Evolutionary conservation across 371 early-diverging fungal species (phyloP), one percentile per base, ranked within the genome.

Genomic region (Actinomortierella wolfii): DNA sequence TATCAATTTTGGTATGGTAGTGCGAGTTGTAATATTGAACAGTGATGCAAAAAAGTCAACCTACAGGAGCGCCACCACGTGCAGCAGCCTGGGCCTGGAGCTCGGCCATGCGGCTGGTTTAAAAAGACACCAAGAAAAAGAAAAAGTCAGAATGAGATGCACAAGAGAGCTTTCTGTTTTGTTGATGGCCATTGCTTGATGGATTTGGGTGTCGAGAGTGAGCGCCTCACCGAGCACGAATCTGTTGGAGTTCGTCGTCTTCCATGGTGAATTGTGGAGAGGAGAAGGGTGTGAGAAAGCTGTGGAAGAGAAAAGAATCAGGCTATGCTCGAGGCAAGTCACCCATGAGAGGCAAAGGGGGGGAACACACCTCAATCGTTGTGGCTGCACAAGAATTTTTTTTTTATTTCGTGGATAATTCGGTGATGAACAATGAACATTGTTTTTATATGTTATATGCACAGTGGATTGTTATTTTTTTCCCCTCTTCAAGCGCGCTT

Each of bases 191-290:
- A 39, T 18, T 23, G 24, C 18, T 43, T 15, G 23, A 26, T 25
- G 52, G 41, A 34, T 61, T 60, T 56, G 1, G 40, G 29, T 49
- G 39, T 41, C 56, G 18, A 34, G 26, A 17, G 77, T 1, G 79
- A 81, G 68, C 86, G 83, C 55, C 76, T 53, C 94, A 86, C 76
- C 87, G 85, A 40, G 91, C 92, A 63, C 94, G 84, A 67, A 95
- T 93, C 24, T 89, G 89, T 64, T 86, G 83, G 52, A 95, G 87
- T 78, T 95, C 95, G 64, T 87, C 86, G 86, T 92, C 93, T 57
- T 89, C 92, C 92, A 92, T 92, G 61, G 45, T 71, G 7, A 17
- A 1, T 6, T 40, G 39, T 23, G 7, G 47, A 18, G 34, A 11
- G 34, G 34, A 34, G n/a, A n/a, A n/a, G n/a, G n/a, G n/a, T n/a